These are phyloP conservation scores for Botrytis byssoidea DNA, from an alignment of 2,329 filamentous ascomycete genomes.

Conservation along the genomic window DNA sequence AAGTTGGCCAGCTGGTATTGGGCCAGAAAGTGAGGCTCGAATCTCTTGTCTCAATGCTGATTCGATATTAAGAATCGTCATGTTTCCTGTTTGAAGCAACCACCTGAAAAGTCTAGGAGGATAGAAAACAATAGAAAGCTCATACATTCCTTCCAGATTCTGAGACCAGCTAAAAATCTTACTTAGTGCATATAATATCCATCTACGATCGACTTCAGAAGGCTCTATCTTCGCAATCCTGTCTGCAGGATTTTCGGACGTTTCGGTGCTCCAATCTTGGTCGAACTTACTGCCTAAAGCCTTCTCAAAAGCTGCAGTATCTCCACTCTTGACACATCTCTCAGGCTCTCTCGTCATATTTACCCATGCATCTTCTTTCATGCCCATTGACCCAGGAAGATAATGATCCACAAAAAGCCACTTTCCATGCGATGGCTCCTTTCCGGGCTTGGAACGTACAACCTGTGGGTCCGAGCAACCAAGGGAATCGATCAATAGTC, in stretches of 20 bases:
- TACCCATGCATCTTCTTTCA: conserved; percentile 25
- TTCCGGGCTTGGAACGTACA: conserved; percentile 27
- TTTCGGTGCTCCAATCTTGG: conserved; percentile 25
- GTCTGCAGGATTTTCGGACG: conserved; percentile 22
- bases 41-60: conserved; percentile 53
- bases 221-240: conserved; percentile 44
- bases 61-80: conserved; percentile 58
- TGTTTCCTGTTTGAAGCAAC: conserved; percentile 58
- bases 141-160: conserved; percentile 22
- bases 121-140: conserved; percentile 45
- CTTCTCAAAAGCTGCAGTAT: conserved; percentile 44
- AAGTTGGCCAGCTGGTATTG: conserved; percentile 59
- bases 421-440: conserved; percentile 15
- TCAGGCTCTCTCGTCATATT: conserved; percentile 37
- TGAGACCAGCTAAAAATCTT: conserved; percentile 45
- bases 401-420: conserved; percentile 32
- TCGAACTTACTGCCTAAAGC: conserved; percentile 42
- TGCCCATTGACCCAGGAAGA: conserved; percentile 31
- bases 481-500: conserved; percentile 70
- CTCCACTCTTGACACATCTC: conserved; percentile 39
- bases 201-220: conserved; percentile 60
- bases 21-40: conserved; percentile 39
- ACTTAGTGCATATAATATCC: conserved; percentile 55
- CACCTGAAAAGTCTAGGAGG: conserved; percentile 55
- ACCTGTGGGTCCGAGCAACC: conserved; percentile 57